phyloP scores from a whole-genome alignment of 2,329 filamentous ascomycete genomes.

The Aspergillus felis region DNA sequence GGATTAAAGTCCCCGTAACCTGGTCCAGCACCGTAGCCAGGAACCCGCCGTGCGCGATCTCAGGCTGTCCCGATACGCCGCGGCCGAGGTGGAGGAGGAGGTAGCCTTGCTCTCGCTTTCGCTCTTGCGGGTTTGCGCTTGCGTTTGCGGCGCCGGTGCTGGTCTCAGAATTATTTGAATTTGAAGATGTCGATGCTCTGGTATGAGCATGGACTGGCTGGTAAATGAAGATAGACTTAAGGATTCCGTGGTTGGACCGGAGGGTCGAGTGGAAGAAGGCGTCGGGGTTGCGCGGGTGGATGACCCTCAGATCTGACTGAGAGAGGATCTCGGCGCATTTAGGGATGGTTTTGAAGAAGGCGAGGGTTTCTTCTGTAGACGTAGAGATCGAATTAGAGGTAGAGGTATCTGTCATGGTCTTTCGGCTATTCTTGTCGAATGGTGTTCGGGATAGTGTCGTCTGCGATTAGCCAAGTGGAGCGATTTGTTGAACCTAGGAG shows the following conservation, averaged over 20 bases:
- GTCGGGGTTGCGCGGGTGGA: background rate
- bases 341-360: background rate
- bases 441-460: background rate
- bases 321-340: background rate
- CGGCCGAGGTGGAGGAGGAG: constrained; percentile 4
- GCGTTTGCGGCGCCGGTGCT: background rate
- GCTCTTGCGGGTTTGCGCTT: background rate
- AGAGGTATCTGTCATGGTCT: background rate
- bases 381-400: background rate
- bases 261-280: constrained; percentile 2
- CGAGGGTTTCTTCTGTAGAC: background rate
- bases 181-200: background rate
- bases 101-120: background rate
- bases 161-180: background rate
- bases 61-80: background rate
- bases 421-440: background rate
- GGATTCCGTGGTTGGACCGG: background rate
- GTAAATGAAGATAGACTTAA: background rate
- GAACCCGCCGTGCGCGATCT: constrained; percentile 9
- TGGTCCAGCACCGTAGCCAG: constrained; percentile 9
- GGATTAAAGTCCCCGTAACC: constrained; percentile 1
- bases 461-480: background rate
- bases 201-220: background rate
- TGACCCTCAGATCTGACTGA: background rate
- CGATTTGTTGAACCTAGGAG: background rate